These are phyloP conservation scores for Eucalyptus cloeziana DNA, from an alignment of 345 rosid genomes.

Conservation along the genomic window DNA sequence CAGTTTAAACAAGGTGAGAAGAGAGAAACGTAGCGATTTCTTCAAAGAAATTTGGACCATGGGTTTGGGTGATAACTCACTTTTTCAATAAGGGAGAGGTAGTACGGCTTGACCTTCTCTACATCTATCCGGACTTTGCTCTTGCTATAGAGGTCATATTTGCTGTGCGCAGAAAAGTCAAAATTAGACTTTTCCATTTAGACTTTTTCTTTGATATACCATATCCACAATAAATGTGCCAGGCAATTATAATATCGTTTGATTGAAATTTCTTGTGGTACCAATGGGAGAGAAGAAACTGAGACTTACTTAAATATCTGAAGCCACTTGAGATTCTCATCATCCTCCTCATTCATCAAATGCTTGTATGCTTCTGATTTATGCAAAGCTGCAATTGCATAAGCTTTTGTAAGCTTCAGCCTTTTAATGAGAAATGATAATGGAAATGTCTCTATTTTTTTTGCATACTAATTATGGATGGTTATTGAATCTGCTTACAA, in stretches of 20 bases:
- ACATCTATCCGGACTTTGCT: slow-evolving; percentile 41
- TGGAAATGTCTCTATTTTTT: neutral
- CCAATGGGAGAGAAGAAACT: neutral
- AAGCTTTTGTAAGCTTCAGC: neutral
- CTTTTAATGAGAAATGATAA: neutral
- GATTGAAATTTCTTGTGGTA: neutral
- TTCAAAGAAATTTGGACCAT: neutral
- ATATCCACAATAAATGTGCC: neutral
- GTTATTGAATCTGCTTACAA: slow-evolving; percentile 6
- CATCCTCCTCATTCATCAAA: slow-evolving; percentile 39
- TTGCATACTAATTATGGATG: neutral
- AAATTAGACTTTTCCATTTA: neutral
- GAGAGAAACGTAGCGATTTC: neutral
- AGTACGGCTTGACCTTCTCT: slow-evolving; percentile 42
- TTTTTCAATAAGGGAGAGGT: slow-evolving; percentile 32
- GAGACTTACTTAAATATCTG: slow-evolving; percentile 26
- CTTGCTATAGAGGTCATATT: slow-evolving; percentile 58
- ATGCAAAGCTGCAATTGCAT: slow-evolving; percentile 28
- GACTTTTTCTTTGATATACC: neutral
- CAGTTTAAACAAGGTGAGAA: too few relatives aligned
- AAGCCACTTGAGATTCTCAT: slow-evolving; percentile 39
- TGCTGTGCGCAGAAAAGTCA: slow-evolving; percentile 9
- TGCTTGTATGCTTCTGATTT: slow-evolving; percentile 24
- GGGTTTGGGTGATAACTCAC: neutral
- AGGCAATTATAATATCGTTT: neutral